A percentile compares a stretch with the other conserved stretches of the same genome.
phyloP scores from a whole-genome alignment of 129 eudicot species.

The Flaveria brownii region DNA sequence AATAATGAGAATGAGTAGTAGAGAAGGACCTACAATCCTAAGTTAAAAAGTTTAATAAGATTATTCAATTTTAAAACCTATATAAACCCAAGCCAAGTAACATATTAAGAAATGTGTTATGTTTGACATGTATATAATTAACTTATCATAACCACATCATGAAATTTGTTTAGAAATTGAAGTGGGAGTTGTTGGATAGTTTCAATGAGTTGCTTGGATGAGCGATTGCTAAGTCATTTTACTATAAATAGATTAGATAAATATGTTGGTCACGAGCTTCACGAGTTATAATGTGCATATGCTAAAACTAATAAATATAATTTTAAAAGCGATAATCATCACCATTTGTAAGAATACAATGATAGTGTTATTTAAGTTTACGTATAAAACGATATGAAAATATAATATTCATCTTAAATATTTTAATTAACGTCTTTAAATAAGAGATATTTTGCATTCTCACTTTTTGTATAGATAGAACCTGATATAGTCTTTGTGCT shows the following conservation, averaged over 20 bases:
- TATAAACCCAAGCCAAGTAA: too few species aligned
- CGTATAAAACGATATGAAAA: neutral
- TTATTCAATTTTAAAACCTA: too few species aligned
- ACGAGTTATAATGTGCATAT: neutral
- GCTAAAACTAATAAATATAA: neutral
- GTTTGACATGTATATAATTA: too few species aligned
- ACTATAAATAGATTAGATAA: neutral
- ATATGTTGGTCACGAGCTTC: neutral
- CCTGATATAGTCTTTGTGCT: neutral
- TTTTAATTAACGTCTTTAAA: neutral
- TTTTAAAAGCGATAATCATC: neutral
- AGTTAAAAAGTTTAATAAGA: too few species aligned
- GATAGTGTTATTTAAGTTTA: neutral
- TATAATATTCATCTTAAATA: slow-evolving; percentile 1
- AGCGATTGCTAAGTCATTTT: neutral
- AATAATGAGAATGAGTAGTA: too few species aligned
- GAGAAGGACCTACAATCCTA: too few species aligned
- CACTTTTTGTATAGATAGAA: too few species aligned
- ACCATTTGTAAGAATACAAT: neutral
- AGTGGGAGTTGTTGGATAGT: too few species aligned
- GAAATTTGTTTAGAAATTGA: too few species aligned
- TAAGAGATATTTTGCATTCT: neutral
- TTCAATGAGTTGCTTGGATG: too few species aligned
- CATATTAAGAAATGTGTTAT: too few species aligned
- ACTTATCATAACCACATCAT: too few species aligned